A percentile compares a stretch with the other conserved stretches of the same genome.
These are phyloP conservation scores for Vitis amurensis DNA, from an alignment of 164 flowering plant species.

Conservation along the genomic window DNA sequence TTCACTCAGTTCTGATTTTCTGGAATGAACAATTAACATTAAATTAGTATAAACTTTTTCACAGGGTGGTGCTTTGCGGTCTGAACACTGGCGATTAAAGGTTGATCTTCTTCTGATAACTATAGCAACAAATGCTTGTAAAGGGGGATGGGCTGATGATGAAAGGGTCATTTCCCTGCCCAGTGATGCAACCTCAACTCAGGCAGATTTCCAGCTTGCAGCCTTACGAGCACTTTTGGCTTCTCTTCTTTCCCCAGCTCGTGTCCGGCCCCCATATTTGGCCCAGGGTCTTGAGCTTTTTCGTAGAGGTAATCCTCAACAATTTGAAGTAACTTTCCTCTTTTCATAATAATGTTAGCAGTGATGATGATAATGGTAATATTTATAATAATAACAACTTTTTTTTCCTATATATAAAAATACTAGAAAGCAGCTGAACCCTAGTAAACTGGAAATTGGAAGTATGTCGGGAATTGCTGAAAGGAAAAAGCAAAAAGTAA, in stretches of 20 bases:
- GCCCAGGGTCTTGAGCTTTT: conserved; percentile 75
- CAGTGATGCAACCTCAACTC: conserved; percentile 24
- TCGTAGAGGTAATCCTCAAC: conserved; percentile 54
- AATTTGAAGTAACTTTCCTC: background rate
- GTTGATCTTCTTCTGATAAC: conserved; percentile 58
- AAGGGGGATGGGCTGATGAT: conserved; percentile 48
- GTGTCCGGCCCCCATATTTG: conserved; percentile 60
- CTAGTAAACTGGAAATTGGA: too few relatives aligned
- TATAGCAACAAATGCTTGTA: conserved; percentile 55
- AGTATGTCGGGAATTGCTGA: too few relatives aligned
- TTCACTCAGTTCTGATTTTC: too few relatives aligned
- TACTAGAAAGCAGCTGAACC: too few relatives aligned
- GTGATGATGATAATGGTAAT: too few relatives aligned
- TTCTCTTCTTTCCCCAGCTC: conserved; percentile 74
- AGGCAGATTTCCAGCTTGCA: conserved; percentile 73
- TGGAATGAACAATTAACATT: too few relatives aligned
- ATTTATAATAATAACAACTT: too few relatives aligned
- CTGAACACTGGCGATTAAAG: conserved; percentile 54
- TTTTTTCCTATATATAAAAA: too few relatives aligned
- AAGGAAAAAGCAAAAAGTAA: too few relatives aligned
- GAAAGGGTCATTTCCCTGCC: conserved; percentile 21
- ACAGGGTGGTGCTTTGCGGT: conserved; percentile 72
- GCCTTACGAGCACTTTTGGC: conserved; percentile 75
- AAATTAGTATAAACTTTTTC: conserved; percentile 1
- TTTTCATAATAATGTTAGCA: background rate